These are phyloP conservation scores for Xylaria multiplex DNA, from an alignment of 2,329 filamentous ascomycete species.

Conservation along the genomic window DNA sequence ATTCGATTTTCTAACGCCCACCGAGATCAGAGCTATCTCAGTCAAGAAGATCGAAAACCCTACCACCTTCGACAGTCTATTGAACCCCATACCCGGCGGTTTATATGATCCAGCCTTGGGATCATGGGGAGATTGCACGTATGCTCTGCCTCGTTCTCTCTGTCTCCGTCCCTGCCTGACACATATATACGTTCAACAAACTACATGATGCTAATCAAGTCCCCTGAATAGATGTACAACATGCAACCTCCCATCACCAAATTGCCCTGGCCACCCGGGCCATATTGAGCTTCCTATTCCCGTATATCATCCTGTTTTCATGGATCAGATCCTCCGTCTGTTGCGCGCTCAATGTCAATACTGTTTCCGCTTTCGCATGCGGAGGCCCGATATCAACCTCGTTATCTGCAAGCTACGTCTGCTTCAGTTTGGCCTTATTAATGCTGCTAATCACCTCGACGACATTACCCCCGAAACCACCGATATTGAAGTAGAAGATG, in stretches of 20 bases:
- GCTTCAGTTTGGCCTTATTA: conserved; percentile 82
- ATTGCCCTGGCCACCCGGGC: conserved; percentile 91
- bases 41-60: conserved; percentile 95
- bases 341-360: conserved; percentile 90
- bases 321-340: conserved; percentile 88
- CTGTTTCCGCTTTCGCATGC: conserved; percentile 85
- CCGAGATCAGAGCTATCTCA: conserved; percentile 88
- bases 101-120: conserved; percentile 93
- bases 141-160: conserved; percentile 50
- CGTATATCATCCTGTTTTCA: conserved; percentile 96
- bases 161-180: no score
- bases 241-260: conserved; percentile 82
- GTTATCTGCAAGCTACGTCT: conserved; percentile 87
- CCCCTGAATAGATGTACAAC: conserved; percentile 77
- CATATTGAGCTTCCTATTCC: conserved; percentile 94
- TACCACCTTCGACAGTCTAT: conserved; percentile 90
- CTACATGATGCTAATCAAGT: conserved; percentile 15
- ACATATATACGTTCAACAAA: neutral
- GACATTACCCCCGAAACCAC: conserved; percentile 51
- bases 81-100: conserved; percentile 89
- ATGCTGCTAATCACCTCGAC: conserved; percentile 59
- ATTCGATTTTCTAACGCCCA: conserved; percentile 83
- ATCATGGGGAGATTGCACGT: conserved; percentile 87
- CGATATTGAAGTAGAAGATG: conserved; percentile 57
- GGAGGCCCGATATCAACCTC: conserved; percentile 78